These are phyloP conservation scores for Talaromyces sp. DNA, from an alignment of 2,329 filamentous ascomycete species.

Conservation along the genomic window DNA sequence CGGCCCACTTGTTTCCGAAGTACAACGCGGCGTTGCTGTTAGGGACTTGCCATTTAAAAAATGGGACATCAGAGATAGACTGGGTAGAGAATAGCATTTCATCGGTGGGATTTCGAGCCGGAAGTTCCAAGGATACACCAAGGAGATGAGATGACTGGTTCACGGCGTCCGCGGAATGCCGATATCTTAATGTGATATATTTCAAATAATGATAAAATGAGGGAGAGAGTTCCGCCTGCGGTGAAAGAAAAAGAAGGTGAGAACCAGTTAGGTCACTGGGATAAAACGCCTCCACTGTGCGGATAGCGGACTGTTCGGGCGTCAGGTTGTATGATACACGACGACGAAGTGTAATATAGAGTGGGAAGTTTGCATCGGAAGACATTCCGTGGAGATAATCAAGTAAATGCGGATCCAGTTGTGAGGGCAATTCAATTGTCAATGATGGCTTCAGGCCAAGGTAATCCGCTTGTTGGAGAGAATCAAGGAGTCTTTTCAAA, in stretches of 20 bases:
- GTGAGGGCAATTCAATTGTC: conserved; percentile 74
- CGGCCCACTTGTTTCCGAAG: conserved; percentile 79
- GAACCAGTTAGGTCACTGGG: conserved; percentile 58
- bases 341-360: conserved; percentile 63
- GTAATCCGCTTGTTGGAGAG: conserved; percentile 71
- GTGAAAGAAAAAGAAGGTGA: conserved; percentile 79
- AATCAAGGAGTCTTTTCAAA: conserved; percentile 69
- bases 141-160: conserved; percentile 54
- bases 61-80: conserved; percentile 29
- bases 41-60: conserved; percentile 82
- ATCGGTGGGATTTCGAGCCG: conserved; percentile 50
- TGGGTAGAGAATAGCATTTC: conserved; percentile 47
- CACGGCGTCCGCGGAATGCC: conserved; percentile 55
- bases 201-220: conserved; percentile 83
- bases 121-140: conserved; percentile 74
- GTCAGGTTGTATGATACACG: conserved; percentile 60
- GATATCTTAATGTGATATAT: conserved; percentile 70
- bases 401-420: conserved; percentile 61
- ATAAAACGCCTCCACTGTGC: conserved; percentile 84
- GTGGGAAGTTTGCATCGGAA: conserved; percentile 57
- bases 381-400: conserved; percentile 58
- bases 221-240: conserved; percentile 72
- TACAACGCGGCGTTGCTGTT: conserved; percentile 76
- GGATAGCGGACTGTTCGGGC: conserved; percentile 65
- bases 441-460: conserved; percentile 65